Evolutionary conservation across 768 basidiomycete species (phyloP), one percentile per base, ranked within the genome.

Genomic region (Kwoniella botswanensis): DNA sequence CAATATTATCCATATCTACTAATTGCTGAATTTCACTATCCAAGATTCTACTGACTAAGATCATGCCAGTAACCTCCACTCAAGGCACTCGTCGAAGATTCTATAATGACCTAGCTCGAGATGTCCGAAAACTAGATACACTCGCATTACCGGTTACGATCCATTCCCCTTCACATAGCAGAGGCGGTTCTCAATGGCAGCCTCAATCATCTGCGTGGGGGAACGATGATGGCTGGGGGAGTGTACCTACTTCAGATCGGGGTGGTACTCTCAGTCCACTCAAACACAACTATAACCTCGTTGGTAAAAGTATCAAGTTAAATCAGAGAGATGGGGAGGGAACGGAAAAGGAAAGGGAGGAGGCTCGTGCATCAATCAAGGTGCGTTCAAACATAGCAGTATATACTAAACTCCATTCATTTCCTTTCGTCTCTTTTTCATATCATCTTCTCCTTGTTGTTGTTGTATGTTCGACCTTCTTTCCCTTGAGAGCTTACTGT

Each of bases 21-120:
- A 3, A 26, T 26, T 26, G 26, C 26, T 26, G 26, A 26, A 26
- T 26, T 50, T 17, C 15, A 50, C 9, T 18, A 18, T 50, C 10
- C 7, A 35, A 50, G 0, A 50, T 17, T 18, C 46, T 15, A 1
- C 9, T 50, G 4, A 50, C 46, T 17, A 4, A 50, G 5, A 50
- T 15, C 46, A 67, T 67, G 65, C 65, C 65, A 56, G 9, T 22
- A 3, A 59, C 57, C 13, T 55, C 65, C 6, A 67, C 65, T 5
- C 44, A 41, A 24, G 65, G 65, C 18, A 21, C 54, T 4, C 65
- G 65, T 17, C n/a, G 18, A 15, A 67, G 50, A 43, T 60, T 59
- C 21, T 67, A 67, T n/a, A 55, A 18, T 11, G 43, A 50, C 9
- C 21, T 67, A 24, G 65, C 65, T 52, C 41, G 24, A n/a, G 63